Evolutionary conservation across 257 asterid species (phyloP).

Genomic region (Solanum verrucosum): DNA sequence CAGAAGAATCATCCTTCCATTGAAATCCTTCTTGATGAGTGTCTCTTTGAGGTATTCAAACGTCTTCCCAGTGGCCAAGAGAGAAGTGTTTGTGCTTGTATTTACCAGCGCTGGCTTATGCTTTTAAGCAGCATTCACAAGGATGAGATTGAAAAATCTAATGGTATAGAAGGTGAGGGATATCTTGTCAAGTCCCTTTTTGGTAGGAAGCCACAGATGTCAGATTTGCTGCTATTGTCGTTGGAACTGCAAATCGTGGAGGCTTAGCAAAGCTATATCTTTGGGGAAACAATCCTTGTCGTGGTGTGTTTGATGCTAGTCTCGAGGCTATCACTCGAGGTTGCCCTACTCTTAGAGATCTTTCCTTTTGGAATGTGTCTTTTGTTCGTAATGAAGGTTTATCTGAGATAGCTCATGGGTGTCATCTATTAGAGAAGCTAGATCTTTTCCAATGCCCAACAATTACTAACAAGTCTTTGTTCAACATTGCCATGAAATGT

Average conservation of each 20-base stretch:
- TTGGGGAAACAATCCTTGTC: conserved; percentile 38
- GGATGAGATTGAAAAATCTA: conserved; percentile 31
- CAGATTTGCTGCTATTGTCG: conserved; percentile 68
- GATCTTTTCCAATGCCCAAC: conserved; percentile 66
- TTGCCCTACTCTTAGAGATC: conserved; percentile 58
- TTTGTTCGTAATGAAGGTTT: conserved; percentile 65
- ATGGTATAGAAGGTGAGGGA: conserved; percentile 1
- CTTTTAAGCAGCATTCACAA: conserved; percentile 60
- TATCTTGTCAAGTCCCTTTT: conserved; percentile 64
- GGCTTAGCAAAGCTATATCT: conserved; percentile 85
- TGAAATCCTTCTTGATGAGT: conserved; percentile 82
- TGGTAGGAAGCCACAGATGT: conserved; percentile 76
- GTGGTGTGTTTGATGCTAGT: conserved; percentile 54
- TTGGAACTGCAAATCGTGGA: conserved; percentile 59
- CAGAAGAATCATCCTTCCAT: conserved; percentile 44
- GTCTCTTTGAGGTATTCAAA: conserved; percentile 81
- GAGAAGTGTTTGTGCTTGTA: conserved; percentile 56
- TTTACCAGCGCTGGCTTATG: conserved; percentile 78
- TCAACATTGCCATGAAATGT: neutral
- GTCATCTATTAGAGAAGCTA: conserved; percentile 68
- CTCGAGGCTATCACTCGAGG: conserved; percentile 63
- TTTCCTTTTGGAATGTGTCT: conserved; percentile 65
- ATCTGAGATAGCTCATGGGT: conserved; percentile 7
- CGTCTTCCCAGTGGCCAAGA: conserved; percentile 55
- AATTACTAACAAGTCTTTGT: conserved; percentile 55